Evolutionary conservation across 2,329 filamentous ascomycete species (phyloP).

Genomic region (Phialophora tarda): DNA sequence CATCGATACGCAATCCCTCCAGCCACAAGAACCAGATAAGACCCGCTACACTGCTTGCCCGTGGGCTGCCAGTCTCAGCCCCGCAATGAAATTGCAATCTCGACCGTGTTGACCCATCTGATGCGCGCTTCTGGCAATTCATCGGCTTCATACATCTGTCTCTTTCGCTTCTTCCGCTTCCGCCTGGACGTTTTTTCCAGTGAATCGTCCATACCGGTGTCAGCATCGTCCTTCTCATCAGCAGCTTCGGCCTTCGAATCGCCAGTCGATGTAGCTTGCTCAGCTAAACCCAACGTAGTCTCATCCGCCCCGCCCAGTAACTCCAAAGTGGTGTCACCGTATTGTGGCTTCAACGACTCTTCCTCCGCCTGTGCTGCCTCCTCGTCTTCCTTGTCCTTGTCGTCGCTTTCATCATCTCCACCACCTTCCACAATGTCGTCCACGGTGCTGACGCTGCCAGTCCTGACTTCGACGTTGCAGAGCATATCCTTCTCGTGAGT

Average conservation of each 20-base stretch:
- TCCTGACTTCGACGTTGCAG: conserved; percentile 59
- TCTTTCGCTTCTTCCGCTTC: conserved; percentile 40
- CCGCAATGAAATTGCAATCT: conserved; percentile 51
- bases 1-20: not conserved
- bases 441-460: conserved; percentile 62
- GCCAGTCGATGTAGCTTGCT: conserved; percentile 2
- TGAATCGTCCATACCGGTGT: conserved; percentile 29
- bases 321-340: conserved; percentile 38
- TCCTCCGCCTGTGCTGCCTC: conserved; percentile 26
- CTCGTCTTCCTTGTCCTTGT: conserved; percentile 37
- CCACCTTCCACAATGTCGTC: conserved; percentile 62
- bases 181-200: conserved; percentile 39
- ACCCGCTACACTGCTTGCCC: no score
- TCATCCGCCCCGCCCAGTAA: conserved; percentile 25
- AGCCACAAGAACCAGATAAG: not conserved
- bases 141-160: conserved; percentile 40
- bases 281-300: conserved; percentile 20
- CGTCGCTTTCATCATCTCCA: conserved; percentile 36
- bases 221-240: conserved; percentile 9
- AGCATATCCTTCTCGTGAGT: conserved; percentile 54
- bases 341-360: conserved; percentile 26
- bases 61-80: conserved; percentile 17
- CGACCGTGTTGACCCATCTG: conserved; percentile 55
- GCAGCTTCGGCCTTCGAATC: not conserved
- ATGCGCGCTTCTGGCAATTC: conserved; percentile 53